A percentile compares a stretch with the other conserved stretches of the same genome.
phyloP scores from a whole-genome alignment of 2,329 filamentous ascomycete species.

The Colletotrichum sp. region DNA sequence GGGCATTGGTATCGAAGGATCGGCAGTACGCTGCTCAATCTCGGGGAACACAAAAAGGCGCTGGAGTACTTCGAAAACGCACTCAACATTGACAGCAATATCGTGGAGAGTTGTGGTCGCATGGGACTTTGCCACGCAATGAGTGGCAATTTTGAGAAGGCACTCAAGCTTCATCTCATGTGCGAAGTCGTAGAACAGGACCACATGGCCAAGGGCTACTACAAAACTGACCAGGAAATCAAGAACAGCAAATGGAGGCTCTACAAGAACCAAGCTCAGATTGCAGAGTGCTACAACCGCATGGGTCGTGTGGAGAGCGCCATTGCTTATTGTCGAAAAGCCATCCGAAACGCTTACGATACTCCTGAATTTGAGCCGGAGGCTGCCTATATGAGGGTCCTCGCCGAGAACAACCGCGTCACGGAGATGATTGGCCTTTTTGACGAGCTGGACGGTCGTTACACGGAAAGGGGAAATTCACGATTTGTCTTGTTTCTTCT shows the following conservation, averaged over 20 bases:
- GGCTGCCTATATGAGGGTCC: constrained; percentile 38
- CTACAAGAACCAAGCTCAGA: constrained; percentile 44
- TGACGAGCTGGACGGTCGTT: constrained; percentile 32
- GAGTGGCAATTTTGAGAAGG: constrained; percentile 39
- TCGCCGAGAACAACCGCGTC: constrained; percentile 41
- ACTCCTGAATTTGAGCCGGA: constrained; percentile 42
- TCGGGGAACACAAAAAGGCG: constrained; percentile 39
- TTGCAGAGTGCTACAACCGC: constrained; percentile 40
- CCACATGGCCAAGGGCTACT: constrained; percentile 28
- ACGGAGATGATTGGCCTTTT: constrained; percentile 39
- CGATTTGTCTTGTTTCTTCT: constrained; percentile 41
- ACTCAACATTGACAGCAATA: constrained; percentile 39
- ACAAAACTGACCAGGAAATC: constrained; percentile 26
- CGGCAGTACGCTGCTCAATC: constrained; percentile 43
- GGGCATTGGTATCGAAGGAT: constrained; percentile 43
- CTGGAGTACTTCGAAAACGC: constrained; percentile 40
- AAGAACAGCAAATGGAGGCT: constrained; percentile 41
- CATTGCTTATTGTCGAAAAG: constrained; percentile 40
- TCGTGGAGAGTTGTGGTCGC: constrained; percentile 42
- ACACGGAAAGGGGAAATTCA: constrained; percentile 25
- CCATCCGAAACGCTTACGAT: constrained; percentile 32
- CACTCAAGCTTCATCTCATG: constrained; percentile 38
- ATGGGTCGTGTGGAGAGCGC: constrained; percentile 35
- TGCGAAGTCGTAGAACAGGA: constrained; percentile 40
- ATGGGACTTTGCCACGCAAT: constrained; percentile 44